These are phyloP conservation scores for Papiliotrema flavescens DNA, from an alignment of 1,284 basidiomycete genomes.

Conservation along the genomic window DNA sequence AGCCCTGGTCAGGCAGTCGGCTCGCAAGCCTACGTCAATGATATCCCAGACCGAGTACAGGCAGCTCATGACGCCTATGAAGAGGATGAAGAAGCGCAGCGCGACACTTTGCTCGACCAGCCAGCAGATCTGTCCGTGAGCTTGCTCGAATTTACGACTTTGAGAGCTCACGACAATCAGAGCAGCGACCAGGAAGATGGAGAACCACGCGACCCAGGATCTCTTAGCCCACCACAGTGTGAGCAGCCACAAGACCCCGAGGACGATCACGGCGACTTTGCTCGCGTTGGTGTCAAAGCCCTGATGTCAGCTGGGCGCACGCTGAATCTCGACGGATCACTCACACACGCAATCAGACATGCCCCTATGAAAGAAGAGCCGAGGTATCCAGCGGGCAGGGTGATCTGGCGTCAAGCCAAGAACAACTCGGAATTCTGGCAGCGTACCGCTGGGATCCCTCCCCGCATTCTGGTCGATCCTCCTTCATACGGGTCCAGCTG, in stretches of 20 bases:
- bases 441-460: constrained; percentile 80
- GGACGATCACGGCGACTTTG: constrained; percentile 78
- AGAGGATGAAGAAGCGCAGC: constrained; percentile 65
- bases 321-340: neutral
- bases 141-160: neutral
- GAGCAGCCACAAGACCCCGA: constrained; percentile 83
- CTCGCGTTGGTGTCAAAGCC: constrained; percentile 89
- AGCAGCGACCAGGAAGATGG: constrained; percentile 42
- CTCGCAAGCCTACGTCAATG: constrained; percentile 55
- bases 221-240: constrained; percentile 82
- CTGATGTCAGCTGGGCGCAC: constrained; percentile 11
- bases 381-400: constrained; percentile 78
- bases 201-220: constrained; percentile 60
- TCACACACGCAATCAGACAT: constrained; percentile 73
- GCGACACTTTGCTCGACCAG: constrained; percentile 66
- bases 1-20: neutral
- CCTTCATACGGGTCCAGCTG: constrained; percentile 69
- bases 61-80: constrained; percentile 93
- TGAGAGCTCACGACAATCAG: constrained; percentile 35
- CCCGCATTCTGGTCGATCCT: constrained; percentile 87
- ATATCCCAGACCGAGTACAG: constrained; percentile 80
- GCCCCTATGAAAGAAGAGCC: constrained; percentile 90
- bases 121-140: constrained; percentile 62
- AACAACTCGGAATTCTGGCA: constrained; percentile 11
- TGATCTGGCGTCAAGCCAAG: constrained; percentile 28